Evolutionary conservation across 768 basidiomycete genomes (phyloP).

Genomic region (Cystobasidium ongulense): DNA sequence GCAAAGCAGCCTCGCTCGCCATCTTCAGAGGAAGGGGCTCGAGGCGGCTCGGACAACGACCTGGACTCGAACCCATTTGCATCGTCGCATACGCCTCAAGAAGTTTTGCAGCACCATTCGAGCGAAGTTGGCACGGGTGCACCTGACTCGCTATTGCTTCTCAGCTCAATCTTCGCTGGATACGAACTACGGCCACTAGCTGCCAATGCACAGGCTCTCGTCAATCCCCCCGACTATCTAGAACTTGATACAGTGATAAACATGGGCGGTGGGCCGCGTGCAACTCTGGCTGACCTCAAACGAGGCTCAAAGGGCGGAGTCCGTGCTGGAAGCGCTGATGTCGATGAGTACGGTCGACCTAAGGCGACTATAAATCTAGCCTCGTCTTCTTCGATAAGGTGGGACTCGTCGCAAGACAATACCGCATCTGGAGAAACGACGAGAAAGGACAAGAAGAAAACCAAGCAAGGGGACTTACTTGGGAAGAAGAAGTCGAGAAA

Average conservation of each 20-base stretch:
- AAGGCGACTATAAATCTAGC: conserved; percentile 16
- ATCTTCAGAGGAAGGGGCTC: no score
- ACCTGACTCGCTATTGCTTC: conserved; percentile 81
- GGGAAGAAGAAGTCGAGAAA: neutral
- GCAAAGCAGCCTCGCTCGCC: neutral
- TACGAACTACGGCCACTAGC: conserved; percentile 84
- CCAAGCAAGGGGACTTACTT: conserved; percentile 36
- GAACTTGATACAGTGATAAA: conserved; percentile 81
- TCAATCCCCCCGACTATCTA: conserved; percentile 72
- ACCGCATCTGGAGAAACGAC: conserved; percentile 44
- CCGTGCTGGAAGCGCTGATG: conserved; percentile 36
- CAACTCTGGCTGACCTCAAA: no score
- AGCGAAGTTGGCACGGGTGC: conserved; percentile 47
- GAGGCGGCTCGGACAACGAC: conserved; percentile 1
- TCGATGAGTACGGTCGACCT: conserved; percentile 43
- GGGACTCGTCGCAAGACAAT: neutral
- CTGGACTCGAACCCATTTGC: conserved; percentile 29
- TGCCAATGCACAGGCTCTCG: conserved; percentile 65
- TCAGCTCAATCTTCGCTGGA: conserved; percentile 64
- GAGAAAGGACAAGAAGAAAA: conserved; percentile 40
- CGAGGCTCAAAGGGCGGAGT: no score
- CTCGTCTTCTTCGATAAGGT: conserved; percentile 10
- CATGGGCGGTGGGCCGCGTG: conserved; percentile 50
- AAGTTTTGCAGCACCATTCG: neutral
- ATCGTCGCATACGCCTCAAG: neutral